Conservation (phyloP, 805 yeast genomes). For the Nakazawaea anatomiae region DNA sequence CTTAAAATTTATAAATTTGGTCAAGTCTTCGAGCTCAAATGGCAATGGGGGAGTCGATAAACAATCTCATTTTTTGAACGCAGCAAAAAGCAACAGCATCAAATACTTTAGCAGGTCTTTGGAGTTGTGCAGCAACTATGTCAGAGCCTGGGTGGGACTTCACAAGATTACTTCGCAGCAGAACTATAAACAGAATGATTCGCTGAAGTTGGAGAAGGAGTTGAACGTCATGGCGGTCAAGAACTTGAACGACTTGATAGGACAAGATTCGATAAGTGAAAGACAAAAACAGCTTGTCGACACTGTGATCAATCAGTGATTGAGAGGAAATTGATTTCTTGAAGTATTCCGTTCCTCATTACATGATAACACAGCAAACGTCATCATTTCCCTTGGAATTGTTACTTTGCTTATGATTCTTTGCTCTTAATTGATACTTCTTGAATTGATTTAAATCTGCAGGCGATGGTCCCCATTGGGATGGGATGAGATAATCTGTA, state of each 20-base stretch:
- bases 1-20: conserved; percentile 1
- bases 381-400: conserved; percentile 7
- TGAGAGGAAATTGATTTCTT: not conserved
- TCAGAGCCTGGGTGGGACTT: conserved; percentile 73
- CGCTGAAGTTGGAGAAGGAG: conserved; percentile 20
- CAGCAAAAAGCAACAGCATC: conserved; percentile 14
- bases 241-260: conserved; percentile 30
- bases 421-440: conserved; percentile 16
- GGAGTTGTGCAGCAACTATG: conserved; percentile 66
- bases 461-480: conserved; percentile 33
- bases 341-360: conserved; percentile 1
- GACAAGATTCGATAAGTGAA: conserved; percentile 21
- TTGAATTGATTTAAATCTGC: conserved; percentile 29
- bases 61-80: not conserved
- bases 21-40: conserved; percentile 9
- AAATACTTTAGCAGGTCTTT: conserved; percentile 63
- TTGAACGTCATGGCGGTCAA: conserved; percentile 30
- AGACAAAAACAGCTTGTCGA: conserved; percentile 34
- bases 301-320: conserved; percentile 10
- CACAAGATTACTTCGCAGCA: conserved; percentile 26
- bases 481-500: conserved; percentile 42
- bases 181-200: conserved; percentile 17
- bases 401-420: not conserved
- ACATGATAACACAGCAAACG: conserved; percentile 25
- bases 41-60: conserved; percentile 10